Evolutionary conservation across 2,329 filamentous ascomycete genomes (phyloP).

Genomic region (Didymella arachidicola): DNA sequence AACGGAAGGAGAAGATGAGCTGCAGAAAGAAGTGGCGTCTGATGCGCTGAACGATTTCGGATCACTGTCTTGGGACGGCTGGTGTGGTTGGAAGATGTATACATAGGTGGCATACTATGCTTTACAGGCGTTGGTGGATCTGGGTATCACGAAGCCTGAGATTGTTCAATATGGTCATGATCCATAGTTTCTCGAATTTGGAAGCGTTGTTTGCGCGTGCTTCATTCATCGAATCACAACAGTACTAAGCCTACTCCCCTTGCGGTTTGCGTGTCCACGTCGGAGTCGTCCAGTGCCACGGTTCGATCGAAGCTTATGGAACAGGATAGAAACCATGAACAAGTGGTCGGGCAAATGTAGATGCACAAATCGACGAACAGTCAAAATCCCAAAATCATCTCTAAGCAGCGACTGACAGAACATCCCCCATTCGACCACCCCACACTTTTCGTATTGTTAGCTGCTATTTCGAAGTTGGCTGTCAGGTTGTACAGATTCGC

Average conservation of each 20-base stretch:
- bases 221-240: background rate
- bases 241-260: background rate
- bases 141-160: slow-evolving; percentile 21
- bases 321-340: slow-evolving; percentile 30
- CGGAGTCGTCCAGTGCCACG: background rate
- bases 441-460: background rate
- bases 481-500: slow-evolving; percentile 22
- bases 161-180: slow-evolving; percentile 17
- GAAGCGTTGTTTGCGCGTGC: background rate
- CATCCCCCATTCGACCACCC: background rate
- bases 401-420: background rate
- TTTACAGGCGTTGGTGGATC: slow-evolving; percentile 41
- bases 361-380: slow-evolving; percentile 26
- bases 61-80: background rate
- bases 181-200: slow-evolving; percentile 3
- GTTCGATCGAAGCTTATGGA: slow-evolving; percentile 38
- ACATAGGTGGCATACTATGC: background rate
- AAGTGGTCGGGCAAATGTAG: slow-evolving; percentile 31
- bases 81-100: background rate
- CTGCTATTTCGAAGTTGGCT: background rate
- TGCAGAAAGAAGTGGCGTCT: background rate
- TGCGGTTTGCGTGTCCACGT: too few species aligned
- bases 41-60: background rate
- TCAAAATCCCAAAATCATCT: too few species aligned
- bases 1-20: slow-evolving; percentile 60